phyloP scores from a whole-genome alignment of 202 grass and related monocot species.

The Schoenoplectus tabernaemontani region DNA sequence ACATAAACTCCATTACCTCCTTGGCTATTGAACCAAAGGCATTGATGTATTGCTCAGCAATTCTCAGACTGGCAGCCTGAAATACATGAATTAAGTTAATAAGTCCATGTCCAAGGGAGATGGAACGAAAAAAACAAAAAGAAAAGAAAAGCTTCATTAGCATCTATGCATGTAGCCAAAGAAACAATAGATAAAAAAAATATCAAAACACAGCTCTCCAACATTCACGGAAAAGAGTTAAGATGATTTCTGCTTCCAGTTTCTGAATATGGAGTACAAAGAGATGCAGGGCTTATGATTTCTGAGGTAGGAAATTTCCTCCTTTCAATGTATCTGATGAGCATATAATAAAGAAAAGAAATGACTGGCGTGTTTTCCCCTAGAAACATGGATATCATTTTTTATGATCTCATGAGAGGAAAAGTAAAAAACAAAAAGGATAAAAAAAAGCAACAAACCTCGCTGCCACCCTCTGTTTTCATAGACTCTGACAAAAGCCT shows the following conservation, averaged over 20 bases:
- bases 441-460: constrained; percentile 37
- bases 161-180: background rate
- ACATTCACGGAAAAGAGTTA: background rate
- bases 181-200: background rate
- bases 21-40: constrained; percentile 69
- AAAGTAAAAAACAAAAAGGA: background rate
- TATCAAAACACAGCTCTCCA: background rate
- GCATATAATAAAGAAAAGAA: background rate
- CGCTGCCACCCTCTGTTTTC: constrained; percentile 57
- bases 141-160: constrained; percentile 1
- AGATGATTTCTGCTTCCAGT: background rate
- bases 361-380: background rate
- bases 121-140: background rate
- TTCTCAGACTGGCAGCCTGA: constrained; percentile 65
- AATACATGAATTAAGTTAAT: constrained; percentile 6
- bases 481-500: constrained; percentile 65
- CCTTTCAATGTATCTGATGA: background rate
- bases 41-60: constrained; percentile 76
- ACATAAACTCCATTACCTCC: constrained; percentile 33
- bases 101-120: background rate
- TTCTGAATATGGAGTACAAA: background rate
- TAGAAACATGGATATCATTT: background rate
- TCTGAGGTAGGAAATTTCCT: background rate
- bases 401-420: background rate
- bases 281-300: background rate